Base-by-base conservation (phyloP, 495 filamentous ascomycete genomes). In the Paragyromitra xinjiangensis region DNA sequence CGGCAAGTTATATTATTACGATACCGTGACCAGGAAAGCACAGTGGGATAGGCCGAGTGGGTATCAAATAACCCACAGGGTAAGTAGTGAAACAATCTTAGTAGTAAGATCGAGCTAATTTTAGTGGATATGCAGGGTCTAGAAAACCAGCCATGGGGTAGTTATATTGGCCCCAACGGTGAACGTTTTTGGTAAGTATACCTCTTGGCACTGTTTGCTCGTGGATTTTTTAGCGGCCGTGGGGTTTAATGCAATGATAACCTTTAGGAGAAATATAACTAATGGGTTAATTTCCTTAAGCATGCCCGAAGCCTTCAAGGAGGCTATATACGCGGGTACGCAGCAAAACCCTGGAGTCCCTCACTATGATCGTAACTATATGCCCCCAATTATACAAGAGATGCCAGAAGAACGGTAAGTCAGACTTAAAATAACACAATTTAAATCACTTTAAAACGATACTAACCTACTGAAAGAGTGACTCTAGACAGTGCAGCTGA, bases 11-110 rank as follows among this genome's bases (percentile, higher is more conserved):
- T 69, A 69, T 7, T 69, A 69, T 34, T 22, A 69, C 24, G 24
- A 69, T 39, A 6, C 39, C 0, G 14, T 22, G 6, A 61, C 67
- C 39, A 6, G 53, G 19, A 14, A 1, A 22, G 6, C 14, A 40
- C 67, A 69, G 40, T 69, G 67, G 67, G 24, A 69, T 7, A 69
- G 11, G 26, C 67, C 67, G 37, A 40, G 6, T 0, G 51, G 67
- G 1, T 48, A 69, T 9, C 53, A 59, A 14, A 61, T 45, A 69
- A 39, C 51, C 14, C 14, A 44, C 22, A 11, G 12, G 0, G 67
- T 69, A 61, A 69, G 53, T 3, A 56, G 16, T n/a, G 24, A 44
- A 37, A 22, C 0, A n/a, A 19, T 68, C 1, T n/a, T 19, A 55
- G 24, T n/a, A 29, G 12, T 34, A 29, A 48, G 39, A 26, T 14